phyloP scores from a whole-genome alignment of 2,329 filamentous ascomycete genomes.

The Trichoderma pleuroti region DNA sequence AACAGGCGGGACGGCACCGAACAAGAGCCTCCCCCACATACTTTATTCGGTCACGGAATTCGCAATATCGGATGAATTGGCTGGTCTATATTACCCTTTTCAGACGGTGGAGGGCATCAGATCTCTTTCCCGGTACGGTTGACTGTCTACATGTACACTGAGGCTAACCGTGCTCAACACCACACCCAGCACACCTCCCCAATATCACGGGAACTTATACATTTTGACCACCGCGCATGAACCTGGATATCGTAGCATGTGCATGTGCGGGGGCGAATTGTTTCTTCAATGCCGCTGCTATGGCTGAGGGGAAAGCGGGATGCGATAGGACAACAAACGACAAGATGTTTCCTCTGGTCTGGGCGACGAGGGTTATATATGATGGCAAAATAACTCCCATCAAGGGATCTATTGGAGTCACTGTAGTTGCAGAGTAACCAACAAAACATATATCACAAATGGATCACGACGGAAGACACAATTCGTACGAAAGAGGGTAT shows the following conservation, averaged over 20 bases:
- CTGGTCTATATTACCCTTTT: background rate
- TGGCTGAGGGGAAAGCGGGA: background rate
- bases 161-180: constrained; percentile 2
- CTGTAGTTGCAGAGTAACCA: constrained; percentile 37
- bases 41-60: background rate
- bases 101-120: background rate
- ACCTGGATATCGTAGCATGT: background rate
- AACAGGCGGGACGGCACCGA: background rate
- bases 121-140: background rate
- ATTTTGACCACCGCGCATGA: constrained; percentile 1
- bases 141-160: background rate
- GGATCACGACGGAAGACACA: background rate
- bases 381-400: background rate
- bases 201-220: constrained; percentile 1
- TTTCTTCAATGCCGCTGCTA: background rate
- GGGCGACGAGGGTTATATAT: background rate
- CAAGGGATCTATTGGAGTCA: background rate
- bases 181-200: background rate
- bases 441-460: constrained; percentile 36
- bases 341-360: background rate
- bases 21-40: background rate
- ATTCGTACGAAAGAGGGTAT: background rate
- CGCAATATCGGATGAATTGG: background rate
- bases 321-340: background rate
- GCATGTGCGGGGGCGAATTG: background rate